Percentiles rank a stretch among this genome's conserved stretches.
phyloP scores from a whole-genome alignment of 257 asterid species.

The Rhazya stricta region DNA sequence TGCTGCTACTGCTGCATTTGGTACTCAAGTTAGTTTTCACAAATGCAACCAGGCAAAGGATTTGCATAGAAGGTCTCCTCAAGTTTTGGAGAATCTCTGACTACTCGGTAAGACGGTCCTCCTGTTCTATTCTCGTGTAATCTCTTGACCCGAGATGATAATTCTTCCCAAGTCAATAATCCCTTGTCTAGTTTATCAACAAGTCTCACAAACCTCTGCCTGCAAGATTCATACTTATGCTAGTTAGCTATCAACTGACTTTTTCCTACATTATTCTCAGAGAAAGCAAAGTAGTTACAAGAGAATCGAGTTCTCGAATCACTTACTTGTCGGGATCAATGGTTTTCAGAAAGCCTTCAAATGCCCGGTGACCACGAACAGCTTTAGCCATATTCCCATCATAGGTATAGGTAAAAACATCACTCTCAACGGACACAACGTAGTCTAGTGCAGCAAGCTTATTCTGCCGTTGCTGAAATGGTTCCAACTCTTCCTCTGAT shows the following conservation, averaged over 20 bases:
- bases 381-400: conserved; percentile 47
- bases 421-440: conserved; percentile 30
- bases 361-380: conserved; percentile 40
- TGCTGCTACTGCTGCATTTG: background rate
- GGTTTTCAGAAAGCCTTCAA: conserved; percentile 33
- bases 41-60: conserved; percentile 41
- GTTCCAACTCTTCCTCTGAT: conserved; percentile 30
- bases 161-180: conserved; percentile 26
- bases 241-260: background rate
- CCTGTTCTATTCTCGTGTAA: conserved; percentile 36
- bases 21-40: conserved; percentile 13
- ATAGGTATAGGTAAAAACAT: conserved; percentile 36
- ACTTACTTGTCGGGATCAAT: conserved; percentile 38
- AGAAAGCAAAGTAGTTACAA: background rate
- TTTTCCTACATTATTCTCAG: background rate
- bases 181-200: conserved; percentile 29
- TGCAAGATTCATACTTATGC: conserved; percentile 1
- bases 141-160: conserved; percentile 20
- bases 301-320: background rate
- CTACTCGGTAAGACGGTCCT: conserved; percentile 29
- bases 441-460: conserved; percentile 45
- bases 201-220: conserved; percentile 27
- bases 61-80: conserved; percentile 39
- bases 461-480: conserved; percentile 19
- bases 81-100: conserved; percentile 19